Percentiles rank a stretch among this genome's conserved stretches.
Evolutionary conservation across 371 early-diverging fungal genomes (phyloP).

Genomic region (Actinomucor elegans): DNA sequence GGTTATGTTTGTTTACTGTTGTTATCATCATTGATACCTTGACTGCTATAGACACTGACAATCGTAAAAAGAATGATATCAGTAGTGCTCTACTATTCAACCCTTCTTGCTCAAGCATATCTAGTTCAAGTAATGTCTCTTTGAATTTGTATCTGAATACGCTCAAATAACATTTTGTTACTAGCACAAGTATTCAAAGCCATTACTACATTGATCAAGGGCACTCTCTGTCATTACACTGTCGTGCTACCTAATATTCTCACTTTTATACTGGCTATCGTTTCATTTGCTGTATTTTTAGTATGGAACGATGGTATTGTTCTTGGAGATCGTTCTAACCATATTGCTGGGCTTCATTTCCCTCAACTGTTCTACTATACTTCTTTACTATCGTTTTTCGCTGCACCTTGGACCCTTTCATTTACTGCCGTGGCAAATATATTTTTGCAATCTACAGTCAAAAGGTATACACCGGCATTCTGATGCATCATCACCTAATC

Average conservation of each 20-base stretch:
- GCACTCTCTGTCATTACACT: conserved; percentile 8
- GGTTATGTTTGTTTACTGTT: conserved; percentile 68
- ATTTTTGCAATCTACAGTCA: background rate
- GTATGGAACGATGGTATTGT: conserved; percentile 86
- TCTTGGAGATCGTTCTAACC: conserved; percentile 87
- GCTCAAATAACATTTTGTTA: too few relatives aligned
- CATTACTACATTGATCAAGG: conserved; percentile 6
- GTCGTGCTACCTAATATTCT: conserved; percentile 17
- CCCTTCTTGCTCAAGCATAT: conserved; percentile 10
- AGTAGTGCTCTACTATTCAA: conserved; percentile 3
- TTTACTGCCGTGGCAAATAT: background rate
- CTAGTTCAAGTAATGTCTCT: conserved; percentile 6
- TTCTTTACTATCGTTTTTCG: conserved; percentile 59
- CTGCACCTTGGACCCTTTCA: conserved; percentile 32
- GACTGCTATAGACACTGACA: background rate
- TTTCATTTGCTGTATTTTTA: conserved; percentile 67
- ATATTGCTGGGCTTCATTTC: conserved; percentile 78
- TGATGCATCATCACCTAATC: background rate
- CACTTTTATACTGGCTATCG: conserved; percentile 42
- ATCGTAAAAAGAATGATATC: conserved; percentile 9
- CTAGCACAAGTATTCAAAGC: conserved; percentile 7
- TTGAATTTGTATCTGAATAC: too few relatives aligned
- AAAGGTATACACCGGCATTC: too few relatives aligned
- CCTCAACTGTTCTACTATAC: conserved; percentile 89
- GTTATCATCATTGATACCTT: conserved; percentile 34